phyloP scores from a whole-genome alignment of 192 early-diverging fungal species.

The Physocladia obscura region DNA sequence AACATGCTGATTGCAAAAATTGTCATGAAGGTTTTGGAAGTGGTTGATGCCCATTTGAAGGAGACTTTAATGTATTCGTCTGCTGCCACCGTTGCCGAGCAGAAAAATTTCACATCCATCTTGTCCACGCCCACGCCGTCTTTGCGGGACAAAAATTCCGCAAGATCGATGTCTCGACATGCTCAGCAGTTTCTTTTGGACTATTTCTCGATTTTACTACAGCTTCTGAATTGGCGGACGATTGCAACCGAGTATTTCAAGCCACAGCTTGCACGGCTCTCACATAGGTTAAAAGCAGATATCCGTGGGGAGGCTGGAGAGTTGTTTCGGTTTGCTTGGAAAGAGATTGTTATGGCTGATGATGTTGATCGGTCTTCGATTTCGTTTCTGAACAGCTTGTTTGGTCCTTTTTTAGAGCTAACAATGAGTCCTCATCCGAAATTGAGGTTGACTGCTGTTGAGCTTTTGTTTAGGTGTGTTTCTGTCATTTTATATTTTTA shows the following conservation, averaged over 20 bases:
- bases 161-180: neutral
- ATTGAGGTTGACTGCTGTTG: slow-evolving; percentile 40
- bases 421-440: slow-evolving; percentile 45
- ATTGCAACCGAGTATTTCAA: slow-evolving; percentile 59
- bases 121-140: too few relatives aligned
- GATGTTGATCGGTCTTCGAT: slow-evolving; percentile 29
- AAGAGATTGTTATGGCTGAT: slow-evolving; percentile 34
- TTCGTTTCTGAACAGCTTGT: slow-evolving; percentile 37
- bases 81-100: too few relatives aligned
- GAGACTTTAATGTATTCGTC: neutral
- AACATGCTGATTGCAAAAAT: slow-evolving; percentile 41
- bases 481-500: neutral
- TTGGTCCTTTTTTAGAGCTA: slow-evolving; percentile 51
- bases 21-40: slow-evolving; percentile 30
- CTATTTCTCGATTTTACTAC: slow-evolving; percentile 48
- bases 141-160: too few relatives aligned
- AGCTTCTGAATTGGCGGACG: slow-evolving; percentile 53
- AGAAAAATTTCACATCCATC: too few relatives aligned
- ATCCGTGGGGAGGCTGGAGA: slow-evolving; percentile 58
- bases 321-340: slow-evolving; percentile 58
- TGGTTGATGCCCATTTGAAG: slow-evolving; percentile 36
- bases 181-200: slow-evolving; percentile 40
- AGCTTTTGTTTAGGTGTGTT: slow-evolving; percentile 46
- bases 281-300: slow-evolving; percentile 61
- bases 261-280: slow-evolving; percentile 55